Evolutionary conservation across 202 grass and related monocot genomes (phyloP).

Genomic region (Carex arenaria): DNA sequence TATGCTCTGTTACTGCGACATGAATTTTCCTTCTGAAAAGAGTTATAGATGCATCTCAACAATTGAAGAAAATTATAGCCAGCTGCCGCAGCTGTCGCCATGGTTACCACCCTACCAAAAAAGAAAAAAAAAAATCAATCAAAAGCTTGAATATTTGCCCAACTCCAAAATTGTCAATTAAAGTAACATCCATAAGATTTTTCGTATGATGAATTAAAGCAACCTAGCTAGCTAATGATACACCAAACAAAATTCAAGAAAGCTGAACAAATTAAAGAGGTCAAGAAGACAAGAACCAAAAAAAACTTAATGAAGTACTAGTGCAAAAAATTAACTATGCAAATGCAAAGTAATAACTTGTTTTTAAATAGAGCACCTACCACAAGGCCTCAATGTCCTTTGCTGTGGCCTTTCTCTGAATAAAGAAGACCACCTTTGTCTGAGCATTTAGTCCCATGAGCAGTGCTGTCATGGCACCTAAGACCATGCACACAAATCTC

Average conservation of each 20-base stretch:
- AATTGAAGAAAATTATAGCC: constrained; percentile 68
- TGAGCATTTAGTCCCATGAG: constrained; percentile 57
- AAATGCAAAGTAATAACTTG: neutral
- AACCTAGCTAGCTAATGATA: neutral
- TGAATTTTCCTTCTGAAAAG: constrained; percentile 22
- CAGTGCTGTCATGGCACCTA: constrained; percentile 47
- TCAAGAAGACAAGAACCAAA: neutral
- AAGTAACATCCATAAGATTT: neutral
- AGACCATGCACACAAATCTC: constrained; percentile 30
- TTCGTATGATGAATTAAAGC: neutral
- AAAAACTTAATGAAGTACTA: neutral
- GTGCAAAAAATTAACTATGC: neutral
- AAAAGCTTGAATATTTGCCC: neutral
- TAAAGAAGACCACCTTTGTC: constrained; percentile 69
- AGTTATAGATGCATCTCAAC: constrained; percentile 46
- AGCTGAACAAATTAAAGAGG: neutral
- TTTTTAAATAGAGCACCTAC: constrained; percentile 7
- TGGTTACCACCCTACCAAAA: constrained; percentile 36
- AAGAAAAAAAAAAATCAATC: neutral
- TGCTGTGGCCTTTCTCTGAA: constrained; percentile 45
- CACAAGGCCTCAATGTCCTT: constrained; percentile 72
- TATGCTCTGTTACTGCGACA: constrained; percentile 28
- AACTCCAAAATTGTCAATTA: too few species aligned
- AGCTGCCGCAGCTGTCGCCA: constrained; percentile 32
- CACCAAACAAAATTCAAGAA: neutral